Percentiles rank a stretch among this genome's conserved stretches.
Conservation (phyloP, 2,329 filamentous ascomycete genomes). For the Ramularia endophylla region DNA sequence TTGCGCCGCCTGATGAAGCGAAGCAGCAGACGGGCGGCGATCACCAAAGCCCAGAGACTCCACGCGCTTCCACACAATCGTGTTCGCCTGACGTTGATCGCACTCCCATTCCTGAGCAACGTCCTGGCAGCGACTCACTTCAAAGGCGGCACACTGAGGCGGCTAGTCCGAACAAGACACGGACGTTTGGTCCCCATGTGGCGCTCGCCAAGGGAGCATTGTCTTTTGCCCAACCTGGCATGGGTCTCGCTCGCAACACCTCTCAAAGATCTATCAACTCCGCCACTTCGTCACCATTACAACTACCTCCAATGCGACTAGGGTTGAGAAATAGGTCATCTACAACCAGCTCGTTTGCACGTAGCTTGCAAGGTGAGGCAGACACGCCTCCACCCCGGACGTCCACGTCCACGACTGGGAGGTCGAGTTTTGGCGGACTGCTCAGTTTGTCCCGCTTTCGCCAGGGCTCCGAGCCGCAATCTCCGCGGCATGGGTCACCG, state of each 20-base stretch:
- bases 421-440: slow-evolving; percentile 88
- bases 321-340: slow-evolving; percentile 73
- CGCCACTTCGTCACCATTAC: slow-evolving; percentile 49
- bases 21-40: slow-evolving; percentile 32
- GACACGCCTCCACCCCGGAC: slow-evolving; percentile 65
- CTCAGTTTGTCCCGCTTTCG: slow-evolving; percentile 72
- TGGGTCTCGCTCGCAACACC: slow-evolving; percentile 51
- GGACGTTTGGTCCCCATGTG: slow-evolving; percentile 39
- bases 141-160: slow-evolving; percentile 25
- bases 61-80: slow-evolving; percentile 31
- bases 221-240: slow-evolving; percentile 42
- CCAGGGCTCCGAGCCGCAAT: slow-evolving; percentile 69
- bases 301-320: slow-evolving; percentile 50
- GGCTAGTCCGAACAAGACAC: slow-evolving; percentile 18
- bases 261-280: slow-evolving; percentile 64
- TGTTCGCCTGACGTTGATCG: slow-evolving; percentile 15
- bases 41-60: slow-evolving; percentile 32
- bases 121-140: slow-evolving; percentile 8
- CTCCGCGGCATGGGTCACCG: slow-evolving; percentile 64
- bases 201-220: slow-evolving; percentile 44
- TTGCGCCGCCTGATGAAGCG: slow-evolving; percentile 43
- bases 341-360: slow-evolving; percentile 72
- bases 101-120: slow-evolving; percentile 17
- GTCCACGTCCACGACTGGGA: slow-evolving; percentile 76
- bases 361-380: slow-evolving; percentile 61